phyloP scores from a whole-genome alignment of 495 filamentous ascomycete genomes.

The Penicillium paradoxum region DNA sequence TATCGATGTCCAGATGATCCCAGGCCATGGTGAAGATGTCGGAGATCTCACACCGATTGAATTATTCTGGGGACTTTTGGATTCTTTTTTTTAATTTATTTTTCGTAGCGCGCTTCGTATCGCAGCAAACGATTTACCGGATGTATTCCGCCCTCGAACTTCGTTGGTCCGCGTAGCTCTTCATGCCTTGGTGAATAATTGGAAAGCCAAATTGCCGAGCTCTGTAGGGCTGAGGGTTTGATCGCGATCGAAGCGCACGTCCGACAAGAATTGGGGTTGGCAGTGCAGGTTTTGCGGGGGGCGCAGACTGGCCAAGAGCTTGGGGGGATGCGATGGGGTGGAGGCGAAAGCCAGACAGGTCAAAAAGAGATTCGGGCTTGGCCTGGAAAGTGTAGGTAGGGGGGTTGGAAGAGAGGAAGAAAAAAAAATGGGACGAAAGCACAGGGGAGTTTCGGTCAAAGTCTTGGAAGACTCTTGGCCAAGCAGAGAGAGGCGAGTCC shows the following conservation, averaged over 20 bases:
- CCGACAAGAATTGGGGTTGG: not conserved
- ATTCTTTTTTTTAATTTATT: too few species aligned
- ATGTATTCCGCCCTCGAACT: constrained; percentile 23
- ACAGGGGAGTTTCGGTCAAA: constrained; percentile 13
- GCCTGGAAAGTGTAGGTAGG: not conserved
- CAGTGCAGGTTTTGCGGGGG: constrained; percentile 1
- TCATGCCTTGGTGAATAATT: constrained; percentile 25
- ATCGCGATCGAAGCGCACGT: constrained; percentile 1
- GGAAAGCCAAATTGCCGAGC: constrained; percentile 8
- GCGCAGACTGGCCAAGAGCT: constrained; percentile 4
- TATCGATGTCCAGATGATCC: constrained; percentile 88
- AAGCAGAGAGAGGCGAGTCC: constrained; percentile 11
- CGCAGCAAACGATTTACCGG: constrained; percentile 20
- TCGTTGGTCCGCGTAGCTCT: constrained; percentile 18
- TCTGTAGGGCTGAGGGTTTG: constrained; percentile 18
- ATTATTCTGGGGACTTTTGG: constrained; percentile 1
- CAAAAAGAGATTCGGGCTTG: not conserved
- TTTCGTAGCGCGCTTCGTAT: constrained; percentile 1
- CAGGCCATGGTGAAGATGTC: constrained; percentile 65
- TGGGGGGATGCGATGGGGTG: constrained; percentile 5
- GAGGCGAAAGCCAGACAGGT: not conserved
- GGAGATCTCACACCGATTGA: not conserved
- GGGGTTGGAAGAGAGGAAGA: constrained; percentile 8
- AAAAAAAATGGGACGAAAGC: constrained; percentile 15
- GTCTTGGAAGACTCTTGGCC: constrained; percentile 23